phyloP scores from a whole-genome alignment of 805 yeast genomes.

The Suhomyces tanzawaensis region DNA sequence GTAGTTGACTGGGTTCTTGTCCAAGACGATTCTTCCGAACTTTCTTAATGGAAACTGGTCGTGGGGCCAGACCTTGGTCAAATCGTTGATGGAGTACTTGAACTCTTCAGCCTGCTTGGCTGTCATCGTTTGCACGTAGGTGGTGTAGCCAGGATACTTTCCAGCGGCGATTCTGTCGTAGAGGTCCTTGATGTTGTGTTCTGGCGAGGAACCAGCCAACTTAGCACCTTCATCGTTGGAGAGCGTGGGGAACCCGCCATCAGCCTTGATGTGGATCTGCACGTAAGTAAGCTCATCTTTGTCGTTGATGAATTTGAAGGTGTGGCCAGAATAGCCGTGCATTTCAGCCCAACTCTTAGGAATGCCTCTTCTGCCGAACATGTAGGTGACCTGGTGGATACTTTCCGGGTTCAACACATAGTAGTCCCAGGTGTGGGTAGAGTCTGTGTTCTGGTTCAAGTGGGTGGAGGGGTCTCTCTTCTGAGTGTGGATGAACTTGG shows the following conservation, averaged over 20 bases:
- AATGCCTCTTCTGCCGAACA: conserved; percentile 61
- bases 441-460: conserved; percentile 45
- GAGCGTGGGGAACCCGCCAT: conserved; percentile 46
- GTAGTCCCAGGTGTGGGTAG: conserved; percentile 58
- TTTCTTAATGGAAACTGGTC: conserved; percentile 79
- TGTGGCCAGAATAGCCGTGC: conserved; percentile 67
- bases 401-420: conserved; percentile 53
- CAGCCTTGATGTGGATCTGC: conserved; percentile 52
- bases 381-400: conserved; percentile 54
- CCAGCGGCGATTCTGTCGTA: conserved; percentile 48
- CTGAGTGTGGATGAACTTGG: conserved; percentile 85
- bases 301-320: conserved; percentile 54
- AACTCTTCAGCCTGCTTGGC: conserved; percentile 53
- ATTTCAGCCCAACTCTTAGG: conserved; percentile 53
- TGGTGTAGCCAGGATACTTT: conserved; percentile 50
- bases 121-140: conserved; percentile 59
- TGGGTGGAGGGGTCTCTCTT: conserved; percentile 73
- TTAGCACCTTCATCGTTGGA: conserved; percentile 46
- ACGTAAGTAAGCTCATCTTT: conserved; percentile 53
- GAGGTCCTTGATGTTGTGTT: conserved; percentile 38
- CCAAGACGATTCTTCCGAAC: conserved; percentile 75
- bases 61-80: conserved; percentile 84
- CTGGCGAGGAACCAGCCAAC: conserved; percentile 50
- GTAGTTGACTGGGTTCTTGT: conserved; percentile 82
- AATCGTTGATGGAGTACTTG: conserved; percentile 48